These are phyloP conservation scores for Starmera quercuum DNA, from an alignment of 805 yeast genomes.

Conservation along the genomic window DNA sequence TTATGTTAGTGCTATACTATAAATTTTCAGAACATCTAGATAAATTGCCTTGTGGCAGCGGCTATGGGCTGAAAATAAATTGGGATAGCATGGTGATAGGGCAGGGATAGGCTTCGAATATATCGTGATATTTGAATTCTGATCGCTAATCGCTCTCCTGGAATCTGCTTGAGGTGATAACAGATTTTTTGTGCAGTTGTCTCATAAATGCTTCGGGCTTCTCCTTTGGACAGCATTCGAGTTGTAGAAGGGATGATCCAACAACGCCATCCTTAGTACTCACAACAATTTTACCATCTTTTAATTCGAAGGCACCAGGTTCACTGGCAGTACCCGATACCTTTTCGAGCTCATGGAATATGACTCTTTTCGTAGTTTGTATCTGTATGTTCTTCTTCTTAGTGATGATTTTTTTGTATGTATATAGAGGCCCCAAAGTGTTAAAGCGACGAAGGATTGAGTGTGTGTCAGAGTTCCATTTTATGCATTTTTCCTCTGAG, in stretches of 20 bases:
- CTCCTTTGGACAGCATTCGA: constrained; percentile 49
- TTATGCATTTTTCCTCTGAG: constrained; percentile 31
- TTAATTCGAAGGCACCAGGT: constrained; percentile 25
- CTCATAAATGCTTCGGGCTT: constrained; percentile 1
- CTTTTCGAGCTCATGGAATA: constrained; percentile 32
- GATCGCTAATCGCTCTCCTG: no score
- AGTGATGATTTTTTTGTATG: constrained; percentile 31
- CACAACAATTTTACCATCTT: constrained; percentile 23
- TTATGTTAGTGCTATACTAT: no score
- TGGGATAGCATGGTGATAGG: no score
- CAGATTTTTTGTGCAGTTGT: not conserved
- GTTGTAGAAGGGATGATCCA: constrained; percentile 30
- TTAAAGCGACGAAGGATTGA: constrained; percentile 34
- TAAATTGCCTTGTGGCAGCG: no score
- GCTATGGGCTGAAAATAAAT: no score
- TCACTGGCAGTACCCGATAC: not conserved
- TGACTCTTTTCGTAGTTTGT: constrained; percentile 35
- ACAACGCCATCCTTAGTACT: constrained; percentile 39
- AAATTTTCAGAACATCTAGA: no score
- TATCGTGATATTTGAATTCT: no score
- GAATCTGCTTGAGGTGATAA: not conserved
- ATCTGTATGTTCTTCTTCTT: constrained; percentile 25
- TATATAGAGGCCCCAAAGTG: constrained; percentile 50
- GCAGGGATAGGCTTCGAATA: no score
- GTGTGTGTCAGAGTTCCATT: constrained; percentile 37